Evolutionary conservation across 306 rosid species (phyloP), one percentile per base, ranked within the genome.

Genomic region (Trichosanthes truncata): DNA sequence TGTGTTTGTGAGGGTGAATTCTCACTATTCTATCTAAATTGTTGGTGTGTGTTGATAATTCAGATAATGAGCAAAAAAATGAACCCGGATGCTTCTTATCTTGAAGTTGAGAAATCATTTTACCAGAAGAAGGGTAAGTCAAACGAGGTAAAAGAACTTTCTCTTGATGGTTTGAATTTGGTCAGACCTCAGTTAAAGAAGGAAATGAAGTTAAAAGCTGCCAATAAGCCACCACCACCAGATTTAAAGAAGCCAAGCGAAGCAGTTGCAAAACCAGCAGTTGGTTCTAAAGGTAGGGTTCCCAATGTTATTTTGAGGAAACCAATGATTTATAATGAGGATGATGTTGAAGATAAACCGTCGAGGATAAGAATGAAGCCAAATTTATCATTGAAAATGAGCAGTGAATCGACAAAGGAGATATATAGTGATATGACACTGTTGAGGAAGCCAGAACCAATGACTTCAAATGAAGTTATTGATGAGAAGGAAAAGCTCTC

Each of bases 61-160:
- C 89, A 95, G 99, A 90, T 95, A 80, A 84, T 90, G 96, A 95
- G 96, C 81, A 88, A 91, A 82, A 96, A 93, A 84, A 88, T 84
- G 18, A 89, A 96, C 57, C 96, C 98, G 13, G 91, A 87, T 81
- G 92, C 87, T 78, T 84, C 89, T 43, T 96, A 82, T 91, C 87
- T 91, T 78, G 99, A 96, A 60, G 86, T 93, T 82, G 99, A 96
- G 88, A 96, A 96, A 87, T 80, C 87, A 5, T 93, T 87, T 86
- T 74, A 87, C 83, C 90, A 91, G 85, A 88, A 84, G 59, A 91
- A 86, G 71, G 94, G 96, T 59, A 93, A 96, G 76, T 6, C 82
- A 13, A 83, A 84, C 45, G 88, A 90, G 74, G 83, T 86, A n/a
- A 89, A 87, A 87, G 94, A 93, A 82, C 82, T 91, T 80, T 93